Conservation (phyloP, 208 protist species). For the Leishmania martiniquensis region DNA sequence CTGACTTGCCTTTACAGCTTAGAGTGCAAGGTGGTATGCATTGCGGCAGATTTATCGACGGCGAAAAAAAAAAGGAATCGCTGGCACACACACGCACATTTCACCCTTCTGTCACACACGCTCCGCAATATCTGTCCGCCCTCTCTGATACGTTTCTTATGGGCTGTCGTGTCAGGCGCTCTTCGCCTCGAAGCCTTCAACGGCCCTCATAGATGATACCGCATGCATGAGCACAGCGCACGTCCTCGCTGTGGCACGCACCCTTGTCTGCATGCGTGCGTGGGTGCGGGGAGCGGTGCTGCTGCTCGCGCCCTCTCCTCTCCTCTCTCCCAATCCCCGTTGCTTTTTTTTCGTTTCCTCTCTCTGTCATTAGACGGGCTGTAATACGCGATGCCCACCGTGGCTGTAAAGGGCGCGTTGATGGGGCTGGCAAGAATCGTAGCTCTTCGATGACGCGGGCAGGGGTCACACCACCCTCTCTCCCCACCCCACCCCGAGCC, state of each 20-base stretch:
- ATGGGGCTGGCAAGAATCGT: neutral
- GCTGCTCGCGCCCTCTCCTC: neutral
- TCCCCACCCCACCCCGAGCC: neutral
- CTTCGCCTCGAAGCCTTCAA: neutral
- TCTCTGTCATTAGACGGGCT: neutral
- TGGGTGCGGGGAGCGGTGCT: neutral
- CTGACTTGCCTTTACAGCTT: too few relatives aligned
- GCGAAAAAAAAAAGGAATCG: neutral
- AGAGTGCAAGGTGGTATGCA: too few relatives aligned
- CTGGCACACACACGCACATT: neutral
- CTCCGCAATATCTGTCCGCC: neutral
- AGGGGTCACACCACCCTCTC: neutral
- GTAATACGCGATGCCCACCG: neutral
- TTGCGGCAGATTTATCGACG: too few relatives aligned
- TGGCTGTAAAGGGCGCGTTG: neutral
- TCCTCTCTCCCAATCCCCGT: neutral
- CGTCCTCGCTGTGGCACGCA: neutral
- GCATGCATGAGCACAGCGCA: neutral
- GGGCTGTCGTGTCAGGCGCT: neutral
- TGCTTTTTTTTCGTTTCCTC: slow-evolving; percentile 22
- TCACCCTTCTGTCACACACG: neutral
- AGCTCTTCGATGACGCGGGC: neutral
- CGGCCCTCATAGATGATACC: neutral
- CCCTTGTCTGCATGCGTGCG: neutral
- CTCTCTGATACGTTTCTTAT: neutral